These are phyloP conservation scores for Lasiosphaeria miniovina DNA, from an alignment of 495 filamentous ascomycete genomes.

Conservation along the genomic window DNA sequence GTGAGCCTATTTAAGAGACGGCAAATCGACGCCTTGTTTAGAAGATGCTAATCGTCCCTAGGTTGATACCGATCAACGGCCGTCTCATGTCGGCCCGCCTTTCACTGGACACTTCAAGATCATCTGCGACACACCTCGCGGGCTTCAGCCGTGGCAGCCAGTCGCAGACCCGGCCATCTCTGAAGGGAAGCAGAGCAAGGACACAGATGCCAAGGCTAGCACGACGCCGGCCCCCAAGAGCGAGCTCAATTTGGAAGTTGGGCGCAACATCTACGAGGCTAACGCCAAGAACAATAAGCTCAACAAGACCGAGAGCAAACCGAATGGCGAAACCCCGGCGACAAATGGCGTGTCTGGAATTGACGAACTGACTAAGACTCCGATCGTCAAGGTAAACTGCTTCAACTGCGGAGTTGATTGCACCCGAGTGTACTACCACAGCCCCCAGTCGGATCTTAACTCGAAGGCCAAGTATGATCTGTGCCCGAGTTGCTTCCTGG, in stretches of 20 bases:
- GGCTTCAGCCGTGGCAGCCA: constrained; percentile 91
- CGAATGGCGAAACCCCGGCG: constrained; percentile 68
- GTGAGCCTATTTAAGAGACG: constrained; percentile 43
- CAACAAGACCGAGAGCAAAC: constrained; percentile 46
- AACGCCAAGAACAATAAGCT: constrained; percentile 83
- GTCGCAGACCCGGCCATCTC: constrained; percentile 66
- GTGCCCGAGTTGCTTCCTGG: constrained; percentile 84
- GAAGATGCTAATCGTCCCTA: constrained; percentile 39
- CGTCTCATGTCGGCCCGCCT: constrained; percentile 92
- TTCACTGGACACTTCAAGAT: constrained; percentile 97
- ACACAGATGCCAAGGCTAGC: constrained; percentile 68
- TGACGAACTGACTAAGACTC: constrained; percentile 58
- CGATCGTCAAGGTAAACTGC: constrained; percentile 63
- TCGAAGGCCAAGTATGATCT: constrained; percentile 74
- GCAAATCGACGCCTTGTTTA: background rate
- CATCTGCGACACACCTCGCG: constrained; percentile 89
- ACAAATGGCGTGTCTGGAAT: constrained; percentile 55
- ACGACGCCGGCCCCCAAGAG: constrained; percentile 65
- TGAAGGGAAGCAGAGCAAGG: constrained; percentile 67
- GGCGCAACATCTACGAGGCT: constrained; percentile 92
- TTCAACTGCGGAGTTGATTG: constrained; percentile 90
- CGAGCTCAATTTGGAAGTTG: constrained; percentile 83
- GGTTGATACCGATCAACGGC: constrained; percentile 93
- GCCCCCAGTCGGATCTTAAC: constrained; percentile 55
- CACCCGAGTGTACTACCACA: constrained; percentile 87